Evolutionary conservation across 352 stramenopile species (phyloP).

Genomic region (Aphanomyces stellatus): DNA sequence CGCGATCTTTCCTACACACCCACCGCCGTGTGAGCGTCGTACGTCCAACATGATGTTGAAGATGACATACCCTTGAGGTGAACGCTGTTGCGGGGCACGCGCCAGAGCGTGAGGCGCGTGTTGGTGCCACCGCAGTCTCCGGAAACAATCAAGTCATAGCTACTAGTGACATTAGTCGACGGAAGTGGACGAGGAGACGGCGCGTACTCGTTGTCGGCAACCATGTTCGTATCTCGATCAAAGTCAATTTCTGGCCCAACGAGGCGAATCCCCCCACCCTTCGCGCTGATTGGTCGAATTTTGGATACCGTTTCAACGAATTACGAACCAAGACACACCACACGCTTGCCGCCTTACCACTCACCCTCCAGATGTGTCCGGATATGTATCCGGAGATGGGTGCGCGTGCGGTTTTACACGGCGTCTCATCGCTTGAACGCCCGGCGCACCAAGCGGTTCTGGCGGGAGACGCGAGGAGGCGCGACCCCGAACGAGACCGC

Average conservation of each 20-base stretch:
- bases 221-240: background rate
- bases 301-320: background rate
- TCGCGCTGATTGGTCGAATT: background rate
- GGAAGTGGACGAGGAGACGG: background rate
- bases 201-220: background rate
- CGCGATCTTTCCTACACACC: slow-evolving; percentile 51
- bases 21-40: slow-evolving; percentile 3
- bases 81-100: slow-evolving; percentile 49
- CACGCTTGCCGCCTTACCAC: too few species aligned
- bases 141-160: slow-evolving; percentile 64
- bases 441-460: too few species aligned
- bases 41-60: slow-evolving; percentile 15
- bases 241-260: background rate
- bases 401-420: too few species aligned
- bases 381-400: background rate
- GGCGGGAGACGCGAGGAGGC: too few species aligned
- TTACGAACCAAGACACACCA: too few species aligned
- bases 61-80: slow-evolving; percentile 44
- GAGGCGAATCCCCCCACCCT: background rate
- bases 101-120: slow-evolving; percentile 88
- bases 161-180: background rate
- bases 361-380: background rate
- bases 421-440: too few species aligned
- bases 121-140: slow-evolving; percentile 97
- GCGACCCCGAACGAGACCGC: too few species aligned